Base-by-base conservation (phyloP, 2,329 filamentous ascomycete genomes). In the Penicillium hordei region DNA sequence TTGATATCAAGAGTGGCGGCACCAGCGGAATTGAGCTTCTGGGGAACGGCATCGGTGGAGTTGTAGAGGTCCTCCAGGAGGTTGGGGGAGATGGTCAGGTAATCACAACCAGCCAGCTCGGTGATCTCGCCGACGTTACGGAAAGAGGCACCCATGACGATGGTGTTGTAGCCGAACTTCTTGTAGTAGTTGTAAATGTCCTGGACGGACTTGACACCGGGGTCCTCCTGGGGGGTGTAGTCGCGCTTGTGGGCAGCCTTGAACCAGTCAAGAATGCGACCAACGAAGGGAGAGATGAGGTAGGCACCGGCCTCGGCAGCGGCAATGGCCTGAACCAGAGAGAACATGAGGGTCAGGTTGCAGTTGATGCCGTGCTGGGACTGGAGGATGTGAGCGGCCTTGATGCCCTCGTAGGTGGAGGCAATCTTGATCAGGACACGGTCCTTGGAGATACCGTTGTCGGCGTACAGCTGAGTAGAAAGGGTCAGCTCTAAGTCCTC, bases 141-240 rank as follows among this genome's bases (percentile, higher is more conserved):
- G 91, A 99, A 99, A 40, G 93, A 97, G 69, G 94, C 94, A 75
- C 94, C 94, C 94, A 99, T 99, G 81, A 99, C 94, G 71, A 97
- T 97, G 78, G 94, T 99, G 72, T 96, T 96, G 89, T 99, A 97
- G 78, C 90, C 91, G 79, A 83, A 91, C 86, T 97, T 97, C 91
- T 99, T 99, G 89, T 99, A 99, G 90, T 99, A 99, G 87, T 99
- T 94, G 88, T 89, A 99, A 83, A 99, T 99, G 79, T 72, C 76
- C 85, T 93, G 85, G 75, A 99, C 94, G 67, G 89, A 93, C 82
- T 91, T 86, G 79, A 99, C 94, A 83, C 94, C 94, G 57, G 94
- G 94, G 83, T 99, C 94, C 78, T 96, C 90, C 79, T 90, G 82
- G 78, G 91, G 86, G 76, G 83, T 73, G 87, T 93, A 99, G 68